Percentiles rank a stretch among this genome's conserved stretches.
Conservation (phyloP, 257 asterid genomes). For the Marsdenia floribunda region DNA sequence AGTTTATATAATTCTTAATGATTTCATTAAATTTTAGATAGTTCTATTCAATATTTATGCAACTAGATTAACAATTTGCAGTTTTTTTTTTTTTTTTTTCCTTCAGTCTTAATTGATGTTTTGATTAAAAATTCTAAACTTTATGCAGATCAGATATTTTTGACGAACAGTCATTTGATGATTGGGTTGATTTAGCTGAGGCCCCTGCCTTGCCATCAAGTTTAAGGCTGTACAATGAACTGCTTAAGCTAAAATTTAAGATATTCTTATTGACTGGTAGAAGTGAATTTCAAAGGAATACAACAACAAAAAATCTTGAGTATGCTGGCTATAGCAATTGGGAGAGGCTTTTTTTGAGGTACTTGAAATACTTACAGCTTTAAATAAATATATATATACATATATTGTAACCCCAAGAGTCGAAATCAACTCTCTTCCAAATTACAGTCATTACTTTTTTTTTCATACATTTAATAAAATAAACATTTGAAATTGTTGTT, state of each 20-base stretch:
- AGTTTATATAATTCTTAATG: too few relatives aligned
- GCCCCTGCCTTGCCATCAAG: conserved; percentile 75
- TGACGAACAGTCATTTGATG: conserved; percentile 47
- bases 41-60: background rate
- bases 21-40: too few relatives aligned
- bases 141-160: conserved; percentile 51
- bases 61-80: background rate
- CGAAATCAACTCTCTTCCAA: background rate
- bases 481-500: background rate
- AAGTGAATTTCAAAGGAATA: conserved; percentile 61
- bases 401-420: background rate
- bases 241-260: conserved; percentile 53
- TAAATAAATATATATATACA: background rate
- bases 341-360: conserved; percentile 85
- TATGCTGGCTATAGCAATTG: conserved; percentile 64
- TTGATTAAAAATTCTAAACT: conserved; percentile 3
- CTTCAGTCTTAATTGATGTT: background rate
- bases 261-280: conserved; percentile 75
- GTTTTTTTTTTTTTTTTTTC: background rate
- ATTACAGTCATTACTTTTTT: background rate
- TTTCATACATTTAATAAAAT: background rate
- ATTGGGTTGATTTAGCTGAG: conserved; percentile 65
- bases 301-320: conserved; percentile 48
- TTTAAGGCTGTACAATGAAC: conserved; percentile 59
- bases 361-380: conserved; percentile 1